Conservation (phyloP, 768 basidiomycete species). For the Macrolepiota fuliginosa region DNA sequence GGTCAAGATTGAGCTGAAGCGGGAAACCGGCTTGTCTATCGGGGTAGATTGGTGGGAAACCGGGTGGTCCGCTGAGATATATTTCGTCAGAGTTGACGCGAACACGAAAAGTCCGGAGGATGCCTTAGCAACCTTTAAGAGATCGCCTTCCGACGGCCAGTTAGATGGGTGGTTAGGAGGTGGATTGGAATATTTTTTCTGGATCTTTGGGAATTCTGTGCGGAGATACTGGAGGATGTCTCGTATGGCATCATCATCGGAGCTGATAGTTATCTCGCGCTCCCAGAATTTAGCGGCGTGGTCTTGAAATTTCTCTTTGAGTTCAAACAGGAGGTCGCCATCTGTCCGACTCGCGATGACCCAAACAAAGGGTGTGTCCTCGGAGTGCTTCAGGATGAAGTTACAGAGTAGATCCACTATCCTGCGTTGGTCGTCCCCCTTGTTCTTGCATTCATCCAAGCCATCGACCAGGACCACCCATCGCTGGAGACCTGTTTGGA, state of each 20-base stretch:
- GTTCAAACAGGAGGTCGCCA: neutral
- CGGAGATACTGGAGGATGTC: neutral
- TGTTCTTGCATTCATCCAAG: too few relatives aligned
- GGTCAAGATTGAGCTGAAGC: neutral
- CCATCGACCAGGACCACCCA: too few relatives aligned
- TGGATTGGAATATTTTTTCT: neutral
- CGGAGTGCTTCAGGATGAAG: neutral
- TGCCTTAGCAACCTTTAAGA: too few relatives aligned
- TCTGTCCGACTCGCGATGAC: neutral
- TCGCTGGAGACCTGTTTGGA: neutral
- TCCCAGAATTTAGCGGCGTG: neutral
- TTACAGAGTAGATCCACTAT: neutral
- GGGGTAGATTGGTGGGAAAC: neutral
- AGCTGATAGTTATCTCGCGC: neutral
- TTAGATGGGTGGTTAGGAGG: neutral
- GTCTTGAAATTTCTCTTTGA: neutral
- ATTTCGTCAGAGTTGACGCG: too few relatives aligned
- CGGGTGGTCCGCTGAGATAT: neutral
- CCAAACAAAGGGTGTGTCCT: too few relatives aligned
- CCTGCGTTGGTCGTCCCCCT: too few relatives aligned
- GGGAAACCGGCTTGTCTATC: neutral
- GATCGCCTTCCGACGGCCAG: neutral
- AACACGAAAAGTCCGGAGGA: too few relatives aligned
- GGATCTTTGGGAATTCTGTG: neutral
- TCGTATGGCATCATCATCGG: neutral